Conservation (phyloP, 2,329 filamentous ascomycete genomes). For the Talaromyces marneffei region DNA sequence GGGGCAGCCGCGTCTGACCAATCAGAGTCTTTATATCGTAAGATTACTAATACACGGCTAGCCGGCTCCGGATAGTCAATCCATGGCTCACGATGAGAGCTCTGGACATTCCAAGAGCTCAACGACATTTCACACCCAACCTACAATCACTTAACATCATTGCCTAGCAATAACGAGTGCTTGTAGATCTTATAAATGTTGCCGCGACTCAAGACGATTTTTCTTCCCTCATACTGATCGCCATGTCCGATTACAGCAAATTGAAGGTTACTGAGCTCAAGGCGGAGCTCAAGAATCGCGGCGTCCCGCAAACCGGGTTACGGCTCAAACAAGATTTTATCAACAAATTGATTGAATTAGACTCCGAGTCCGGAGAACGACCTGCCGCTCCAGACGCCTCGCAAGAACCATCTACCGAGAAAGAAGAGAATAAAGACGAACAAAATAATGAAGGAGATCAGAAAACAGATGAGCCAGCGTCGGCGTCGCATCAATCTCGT, state of each 20-base stretch:
- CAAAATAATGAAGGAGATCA: conserved; percentile 10
- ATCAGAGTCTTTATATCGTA: background rate
- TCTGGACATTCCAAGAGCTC: background rate
- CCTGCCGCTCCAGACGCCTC: conserved; percentile 23
- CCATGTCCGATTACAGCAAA: conserved; percentile 50
- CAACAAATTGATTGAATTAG: conserved; percentile 52
- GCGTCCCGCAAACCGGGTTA: conserved; percentile 63
- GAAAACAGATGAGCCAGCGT: conserved; percentile 6
- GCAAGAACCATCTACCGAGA: conserved; percentile 6
- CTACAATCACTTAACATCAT: background rate
- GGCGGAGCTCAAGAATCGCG: conserved; percentile 65
- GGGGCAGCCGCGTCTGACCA: background rate
- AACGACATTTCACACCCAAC: background rate
- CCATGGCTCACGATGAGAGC: no score
- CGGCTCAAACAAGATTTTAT: conserved; percentile 63
- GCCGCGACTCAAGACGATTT: background rate
- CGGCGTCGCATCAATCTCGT: conserved; percentile 9
- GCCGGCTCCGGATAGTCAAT: background rate
- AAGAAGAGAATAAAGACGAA: conserved; percentile 12
- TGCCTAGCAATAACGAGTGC: background rate
- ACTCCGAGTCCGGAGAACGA: conserved; percentile 28
- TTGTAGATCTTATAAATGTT: background rate
- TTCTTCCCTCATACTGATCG: background rate
- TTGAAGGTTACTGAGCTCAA: conserved; percentile 71
- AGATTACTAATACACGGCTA: background rate